Base-by-base conservation (phyloP, 495 filamentous ascomycete species). In the Echria macrotheca region DNA sequence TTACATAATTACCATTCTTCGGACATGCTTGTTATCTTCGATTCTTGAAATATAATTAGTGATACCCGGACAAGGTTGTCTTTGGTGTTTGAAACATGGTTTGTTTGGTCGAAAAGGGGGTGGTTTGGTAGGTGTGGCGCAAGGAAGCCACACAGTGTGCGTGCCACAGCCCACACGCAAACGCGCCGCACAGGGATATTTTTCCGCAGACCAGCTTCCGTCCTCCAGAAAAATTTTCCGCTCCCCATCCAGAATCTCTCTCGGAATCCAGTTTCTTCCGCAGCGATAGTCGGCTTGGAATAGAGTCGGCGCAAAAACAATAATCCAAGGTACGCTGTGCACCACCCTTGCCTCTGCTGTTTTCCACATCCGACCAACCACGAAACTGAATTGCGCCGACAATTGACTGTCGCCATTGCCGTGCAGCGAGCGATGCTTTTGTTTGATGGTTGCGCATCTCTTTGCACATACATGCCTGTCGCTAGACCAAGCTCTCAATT, bases 181-280 rank as follows among this genome's bases (percentile, higher is more conserved):
- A 24, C 38, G 21, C 5, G 33, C 33, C 33, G 7, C 33, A 37
- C 33, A 9, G 14, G 5, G 26, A n/a, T 22, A 11, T 41, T 40
- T 40, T 49, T 40, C 43, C 35, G 17, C 14, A 15, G 25, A 10
- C 15, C 44, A 19, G 43, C 45, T 11, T 44, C 44, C 17, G 21
- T 14, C 19, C n/a, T 4, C 23, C 19, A 22, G 24, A 6, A 21
- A 57, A 54, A 52, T 54, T 47, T 51, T 56, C 50, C 46, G 47
- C 17, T 17, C 22, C 10, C 39, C 42, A 41, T 53, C 52, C 35
- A 49, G 32, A 52, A 59, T 57, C 53, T 52, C 47, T 47, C 51
- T 64, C 62, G 62, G 62, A 65, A 49, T 57, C 46, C 51, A 56
- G 57, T 58, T 65, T 65, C 62, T 65, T 65, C 62, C 62, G 62